These are phyloP conservation scores for Triglochin maritima DNA, from an alignment of 106 monocot species.

Conservation along the genomic window DNA sequence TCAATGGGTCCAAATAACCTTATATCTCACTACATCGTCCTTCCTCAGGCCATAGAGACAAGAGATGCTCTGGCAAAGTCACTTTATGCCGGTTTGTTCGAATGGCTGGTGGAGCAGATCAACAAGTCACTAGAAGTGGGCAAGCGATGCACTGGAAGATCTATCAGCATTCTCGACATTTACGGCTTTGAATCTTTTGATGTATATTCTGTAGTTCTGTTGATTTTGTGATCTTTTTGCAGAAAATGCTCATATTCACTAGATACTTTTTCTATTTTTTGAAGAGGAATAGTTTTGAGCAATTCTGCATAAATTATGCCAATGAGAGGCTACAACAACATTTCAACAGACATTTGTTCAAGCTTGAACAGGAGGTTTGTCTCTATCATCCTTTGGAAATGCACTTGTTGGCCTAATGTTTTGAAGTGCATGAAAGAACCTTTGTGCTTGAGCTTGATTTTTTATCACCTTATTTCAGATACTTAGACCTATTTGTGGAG, in stretches of 20 bases:
- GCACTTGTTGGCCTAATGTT: too few species aligned
- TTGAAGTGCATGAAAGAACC: too few species aligned
- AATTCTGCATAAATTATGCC: conserved; percentile 99
- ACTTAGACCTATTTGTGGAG: too few species aligned
- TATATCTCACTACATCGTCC: neutral
- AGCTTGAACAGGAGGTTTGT: conserved; percentile 92
- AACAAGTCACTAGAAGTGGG: conserved; percentile 73
- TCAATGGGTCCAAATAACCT: neutral
- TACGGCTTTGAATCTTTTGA: conserved; percentile 99
- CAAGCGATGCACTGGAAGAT: conserved; percentile 74
- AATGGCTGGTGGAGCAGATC: conserved; percentile 93
- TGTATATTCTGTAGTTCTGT: conserved; percentile 26
- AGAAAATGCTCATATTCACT: neutral
- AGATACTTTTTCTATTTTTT: conserved; percentile 7
- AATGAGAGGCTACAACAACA: conserved; percentile 98
- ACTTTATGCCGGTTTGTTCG: conserved; percentile 83
- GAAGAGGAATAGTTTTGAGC: conserved; percentile 96
- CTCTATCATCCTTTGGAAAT: neutral
- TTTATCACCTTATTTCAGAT: too few species aligned
- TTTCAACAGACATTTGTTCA: conserved; percentile 96
- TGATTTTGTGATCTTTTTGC: conserved; percentile 3
- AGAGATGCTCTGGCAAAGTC: conserved; percentile 95
- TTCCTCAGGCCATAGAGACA: conserved; percentile 72
- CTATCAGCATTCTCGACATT: conserved; percentile 96
- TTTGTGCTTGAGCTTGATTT: too few species aligned